Evolutionary conservation across 805 yeast species (phyloP).

Genomic region (Cyberlindnera amylophila): DNA sequence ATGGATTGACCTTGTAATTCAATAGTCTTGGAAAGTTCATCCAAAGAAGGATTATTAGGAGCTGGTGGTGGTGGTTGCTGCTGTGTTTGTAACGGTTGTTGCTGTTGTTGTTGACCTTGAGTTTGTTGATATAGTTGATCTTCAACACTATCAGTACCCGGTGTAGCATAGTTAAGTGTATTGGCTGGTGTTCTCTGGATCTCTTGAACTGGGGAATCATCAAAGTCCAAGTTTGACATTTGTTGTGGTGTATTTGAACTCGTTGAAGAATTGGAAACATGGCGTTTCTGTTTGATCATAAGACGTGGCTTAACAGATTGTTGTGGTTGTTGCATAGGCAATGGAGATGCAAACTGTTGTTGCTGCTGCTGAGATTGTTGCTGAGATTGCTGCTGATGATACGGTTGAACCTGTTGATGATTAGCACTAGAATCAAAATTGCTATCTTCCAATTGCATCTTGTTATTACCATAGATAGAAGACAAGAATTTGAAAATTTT

Average conservation of each 20-base stretch:
- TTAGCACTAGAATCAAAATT: background rate
- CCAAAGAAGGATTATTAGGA: conserved; percentile 14
- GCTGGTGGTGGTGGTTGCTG: background rate
- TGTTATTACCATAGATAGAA: conserved; percentile 43
- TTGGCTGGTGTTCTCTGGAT: conserved; percentile 19
- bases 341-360: background rate
- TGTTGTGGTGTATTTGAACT: conserved; percentile 3
- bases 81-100: background rate
- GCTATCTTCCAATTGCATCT: conserved; percentile 23
- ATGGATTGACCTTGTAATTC: conserved; percentile 27
- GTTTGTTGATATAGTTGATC: background rate
- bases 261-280: conserved; percentile 12
- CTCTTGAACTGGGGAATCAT: conserved; percentile 23
- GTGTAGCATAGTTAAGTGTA: conserved; percentile 1
- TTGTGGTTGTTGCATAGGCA: background rate
- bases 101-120: too few relatives aligned
- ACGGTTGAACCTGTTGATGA: conserved; percentile 5
- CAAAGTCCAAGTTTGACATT: conserved; percentile 3
- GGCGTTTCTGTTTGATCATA: conserved; percentile 20
- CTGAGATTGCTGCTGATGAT: background rate
- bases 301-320: conserved; percentile 17
- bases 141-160: background rate
- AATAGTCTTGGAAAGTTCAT: conserved; percentile 21
- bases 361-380: background rate
- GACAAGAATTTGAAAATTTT: conserved; percentile 85